Evolutionary conservation across 2,329 filamentous ascomycete species (phyloP), one percentile per base, ranked within the genome.

Genomic region (Epichloe scottii): DNA sequence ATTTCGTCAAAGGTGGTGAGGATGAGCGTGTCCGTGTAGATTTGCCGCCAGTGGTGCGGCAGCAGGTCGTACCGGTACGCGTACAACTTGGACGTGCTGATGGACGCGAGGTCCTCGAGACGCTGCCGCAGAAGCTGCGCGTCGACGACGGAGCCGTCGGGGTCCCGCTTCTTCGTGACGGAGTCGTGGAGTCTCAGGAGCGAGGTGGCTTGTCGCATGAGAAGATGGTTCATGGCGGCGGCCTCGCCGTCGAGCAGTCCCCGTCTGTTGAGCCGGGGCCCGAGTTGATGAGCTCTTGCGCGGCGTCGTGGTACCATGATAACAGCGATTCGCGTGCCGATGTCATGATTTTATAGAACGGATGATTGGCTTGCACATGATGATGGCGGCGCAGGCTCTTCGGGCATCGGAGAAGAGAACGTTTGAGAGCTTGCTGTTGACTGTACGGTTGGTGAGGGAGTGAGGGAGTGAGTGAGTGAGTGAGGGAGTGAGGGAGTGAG

Each of bases 21-120:
- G 11, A 91, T 74, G 51, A 79, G 78, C 1, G 83, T 79, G 51
- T 89, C 84, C 1, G 83, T 82, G 61, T 87, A 89, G 5, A 90
- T 66, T 55, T 81, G 72, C 23, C 82, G 72, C 87, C 87, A 93
- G 59, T 76, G 79, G 8, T 64, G 61, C 0, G 84, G 84, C 5
- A 91, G 76, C 34, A 81, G 73, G 54, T 77, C 77, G 62, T 80
- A 89, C 1, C 80, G 75, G 54, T 79, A 88, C 4, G 82, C 76
- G 58, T 90, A 85, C 54, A 91, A 78, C 56, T 81, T 84, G 41
- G 77, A 70, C 51, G 81, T 80, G 0, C 84, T 78, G 14, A 85
- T 66, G 7, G 72, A 69, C 5, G 80, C 66, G 15, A 85, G 65
- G 51, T 85, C 77, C 37, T 76, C 66, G n/a, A 81, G 63, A 45